Conservation (phyloP, 2,329 filamentous ascomycete species). For the Didymella pinodella region DNA sequence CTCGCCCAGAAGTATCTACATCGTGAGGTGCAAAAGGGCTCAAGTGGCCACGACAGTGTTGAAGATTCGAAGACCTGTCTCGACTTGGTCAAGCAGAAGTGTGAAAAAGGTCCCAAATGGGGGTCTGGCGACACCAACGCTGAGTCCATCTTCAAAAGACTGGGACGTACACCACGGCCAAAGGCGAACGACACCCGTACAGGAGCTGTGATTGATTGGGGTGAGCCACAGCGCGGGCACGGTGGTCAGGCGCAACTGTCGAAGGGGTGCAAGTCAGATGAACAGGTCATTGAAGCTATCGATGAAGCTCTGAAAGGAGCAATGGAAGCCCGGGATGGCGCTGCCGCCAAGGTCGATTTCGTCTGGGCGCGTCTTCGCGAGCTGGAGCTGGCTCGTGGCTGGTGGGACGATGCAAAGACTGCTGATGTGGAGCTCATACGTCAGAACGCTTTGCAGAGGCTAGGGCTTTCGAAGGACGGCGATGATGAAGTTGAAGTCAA, state of each 20-base stretch:
- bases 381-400: conserved; percentile 66
- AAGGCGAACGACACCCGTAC: conserved; percentile 52
- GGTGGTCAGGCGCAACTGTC: conserved; percentile 64
- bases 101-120: conserved; percentile 89
- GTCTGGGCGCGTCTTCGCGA: conserved; percentile 69
- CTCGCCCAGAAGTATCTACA: conserved; percentile 84
- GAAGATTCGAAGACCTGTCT: conserved; percentile 92
- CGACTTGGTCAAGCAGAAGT: conserved; percentile 93
- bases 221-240: conserved; percentile 72
- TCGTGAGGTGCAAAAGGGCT: conserved; percentile 86
- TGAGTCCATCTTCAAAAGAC: conserved; percentile 88
- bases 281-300: conserved; percentile 65
- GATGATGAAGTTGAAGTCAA: conserved; percentile 35
- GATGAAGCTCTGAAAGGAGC: conserved; percentile 61
- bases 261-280: conserved; percentile 65
- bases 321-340: conserved; percentile 52
- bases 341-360: conserved; percentile 65
- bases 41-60: conserved; percentile 84
- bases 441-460: conserved; percentile 35
- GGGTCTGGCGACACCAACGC: conserved; percentile 78
- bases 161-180: conserved; percentile 64
- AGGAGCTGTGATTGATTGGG: conserved; percentile 88
- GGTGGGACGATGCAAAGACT: conserved; percentile 63
- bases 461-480: conserved; percentile 30
- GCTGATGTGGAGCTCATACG: conserved; percentile 48